A percentile compares a stretch with the other conserved stretches of the same genome.
These are phyloP conservation scores for Pseudisothecium myosuroides DNA, from an alignment of 225 moss, liverwort and hornwort genomes.

Conservation along the genomic window DNA sequence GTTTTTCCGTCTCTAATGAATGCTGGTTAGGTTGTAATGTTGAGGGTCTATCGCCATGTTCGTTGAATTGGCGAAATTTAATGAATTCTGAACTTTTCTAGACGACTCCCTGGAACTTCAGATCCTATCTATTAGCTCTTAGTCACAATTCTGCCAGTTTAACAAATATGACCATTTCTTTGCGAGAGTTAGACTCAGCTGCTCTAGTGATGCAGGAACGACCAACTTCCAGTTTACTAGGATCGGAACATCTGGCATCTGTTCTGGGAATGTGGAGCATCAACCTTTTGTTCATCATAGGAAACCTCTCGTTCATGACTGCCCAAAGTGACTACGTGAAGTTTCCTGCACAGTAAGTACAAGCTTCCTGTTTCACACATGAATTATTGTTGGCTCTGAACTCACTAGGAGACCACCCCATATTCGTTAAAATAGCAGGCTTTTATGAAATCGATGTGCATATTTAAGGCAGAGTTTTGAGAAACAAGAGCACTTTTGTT, in stretches of 20 bases:
- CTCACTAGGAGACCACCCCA: background rate
- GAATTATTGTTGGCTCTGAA: background rate
- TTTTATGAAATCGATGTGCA: background rate
- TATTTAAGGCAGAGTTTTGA: background rate
- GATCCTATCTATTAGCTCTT: background rate
- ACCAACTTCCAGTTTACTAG: constrained; percentile 44
- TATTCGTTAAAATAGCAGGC: background rate
- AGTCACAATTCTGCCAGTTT: background rate
- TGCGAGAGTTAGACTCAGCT: background rate
- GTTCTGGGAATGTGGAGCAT: constrained; percentile 46
- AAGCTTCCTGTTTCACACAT: background rate
- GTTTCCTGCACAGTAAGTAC: constrained; percentile 42
- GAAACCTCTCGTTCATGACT: constrained; percentile 32
- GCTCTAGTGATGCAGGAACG: constrained; percentile 14
- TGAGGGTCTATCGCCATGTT: background rate
- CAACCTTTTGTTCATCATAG: constrained; percentile 20
- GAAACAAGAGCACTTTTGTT: background rate
- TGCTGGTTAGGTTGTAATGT: background rate
- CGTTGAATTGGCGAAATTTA: background rate
- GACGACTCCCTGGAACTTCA: background rate
- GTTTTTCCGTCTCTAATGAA: background rate
- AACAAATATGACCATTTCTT: background rate
- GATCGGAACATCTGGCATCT: constrained; percentile 32
- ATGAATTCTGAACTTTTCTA: background rate
- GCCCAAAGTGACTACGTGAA: constrained; percentile 28